Conservation (phyloP, 495 filamentous ascomycete genomes). For the Aspergillus baeticus region DNA sequence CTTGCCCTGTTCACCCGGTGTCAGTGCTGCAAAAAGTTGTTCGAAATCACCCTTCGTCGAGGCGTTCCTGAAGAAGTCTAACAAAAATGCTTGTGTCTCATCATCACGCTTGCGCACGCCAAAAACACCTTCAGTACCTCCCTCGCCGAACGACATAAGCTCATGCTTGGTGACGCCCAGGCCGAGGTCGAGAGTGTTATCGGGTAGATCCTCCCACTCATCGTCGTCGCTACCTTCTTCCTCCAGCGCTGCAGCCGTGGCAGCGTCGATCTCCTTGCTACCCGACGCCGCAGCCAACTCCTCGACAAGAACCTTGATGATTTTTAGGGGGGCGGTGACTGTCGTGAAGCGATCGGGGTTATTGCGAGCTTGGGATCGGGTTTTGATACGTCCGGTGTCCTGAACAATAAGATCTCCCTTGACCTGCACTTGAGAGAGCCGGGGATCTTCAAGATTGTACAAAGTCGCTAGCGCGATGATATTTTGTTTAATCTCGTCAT, state of each 20-base stretch:
- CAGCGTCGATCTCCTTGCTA: constrained; percentile 52
- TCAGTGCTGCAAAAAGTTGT: constrained; percentile 68
- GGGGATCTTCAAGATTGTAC: constrained; percentile 81
- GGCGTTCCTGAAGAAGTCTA: constrained; percentile 75
- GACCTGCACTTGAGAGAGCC: constrained; percentile 74
- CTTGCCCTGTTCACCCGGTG: constrained; percentile 71
- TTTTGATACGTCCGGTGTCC: constrained; percentile 83
- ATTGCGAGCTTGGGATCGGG: constrained; percentile 78
- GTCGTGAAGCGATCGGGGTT: constrained; percentile 90
- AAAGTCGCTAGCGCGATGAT: constrained; percentile 89
- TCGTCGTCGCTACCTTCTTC: constrained; percentile 64
- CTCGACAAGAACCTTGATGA: constrained; percentile 91
- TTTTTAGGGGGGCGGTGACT: constrained; percentile 85
- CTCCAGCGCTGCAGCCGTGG: constrained; percentile 51
- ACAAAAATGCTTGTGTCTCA: constrained; percentile 82
- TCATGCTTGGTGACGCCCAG: constrained; percentile 65
- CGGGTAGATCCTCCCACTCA: constrained; percentile 88
- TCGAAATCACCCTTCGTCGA: constrained; percentile 72
- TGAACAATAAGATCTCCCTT: constrained; percentile 89
- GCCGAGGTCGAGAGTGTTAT: constrained; percentile 66
- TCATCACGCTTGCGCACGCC: constrained; percentile 73
- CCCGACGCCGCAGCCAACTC: constrained; percentile 70
- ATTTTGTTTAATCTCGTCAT: constrained; percentile 95
- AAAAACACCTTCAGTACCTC: constrained; percentile 50
- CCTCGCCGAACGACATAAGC: constrained; percentile 74